Evolutionary conservation across 2,329 filamentous ascomycete species (phyloP).

Genomic region (Neofusicoccum kwambonambiense): DNA sequence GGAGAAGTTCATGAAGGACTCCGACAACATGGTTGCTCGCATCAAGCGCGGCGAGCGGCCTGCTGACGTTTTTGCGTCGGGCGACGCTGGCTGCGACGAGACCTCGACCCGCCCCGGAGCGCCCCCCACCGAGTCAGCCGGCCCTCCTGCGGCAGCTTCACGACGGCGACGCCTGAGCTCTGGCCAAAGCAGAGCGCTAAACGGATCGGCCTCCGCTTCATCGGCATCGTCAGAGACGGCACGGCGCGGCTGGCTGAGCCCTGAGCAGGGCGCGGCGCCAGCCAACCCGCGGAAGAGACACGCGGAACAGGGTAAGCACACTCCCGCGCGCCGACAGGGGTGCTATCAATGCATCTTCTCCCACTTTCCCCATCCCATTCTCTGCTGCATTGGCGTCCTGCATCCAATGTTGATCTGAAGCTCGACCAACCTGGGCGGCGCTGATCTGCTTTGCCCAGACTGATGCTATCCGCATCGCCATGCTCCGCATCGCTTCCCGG

Average conservation of each 20-base stretch:
- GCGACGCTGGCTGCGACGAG: not conserved
- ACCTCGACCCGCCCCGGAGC: not conserved
- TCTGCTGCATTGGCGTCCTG: slow-evolving; percentile 13
- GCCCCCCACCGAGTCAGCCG: not conserved
- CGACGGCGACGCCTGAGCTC: slow-evolving; percentile 14
- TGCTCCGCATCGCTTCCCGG: slow-evolving; percentile 2
- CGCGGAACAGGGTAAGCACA: slow-evolving; percentile 8
- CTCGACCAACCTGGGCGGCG: slow-evolving; percentile 1
- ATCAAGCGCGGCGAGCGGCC: slow-evolving; percentile 17
- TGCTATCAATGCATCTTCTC: slow-evolving; percentile 1
- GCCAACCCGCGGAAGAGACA: slow-evolving; percentile 12
- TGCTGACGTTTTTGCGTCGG: slow-evolving; percentile 14
- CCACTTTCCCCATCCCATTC: not conserved
- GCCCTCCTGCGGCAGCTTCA: not conserved
- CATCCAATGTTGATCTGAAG: slow-evolving; percentile 6
- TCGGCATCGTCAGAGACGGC: slow-evolving; percentile 1
- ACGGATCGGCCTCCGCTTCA: not conserved
- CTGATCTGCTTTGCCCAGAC: slow-evolving; percentile 15
- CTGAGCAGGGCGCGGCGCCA: slow-evolving; percentile 1
- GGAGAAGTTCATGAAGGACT: slow-evolving; percentile 14
- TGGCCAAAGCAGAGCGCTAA: not conserved
- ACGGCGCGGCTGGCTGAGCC: slow-evolving; percentile 5
- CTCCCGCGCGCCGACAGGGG: not conserved
- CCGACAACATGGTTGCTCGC: slow-evolving; percentile 7
- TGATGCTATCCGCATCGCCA: slow-evolving; percentile 2